phyloP scores from a whole-genome alignment of 2,329 filamentous ascomycete genomes.

The Xylariaceae sp. region DNA sequence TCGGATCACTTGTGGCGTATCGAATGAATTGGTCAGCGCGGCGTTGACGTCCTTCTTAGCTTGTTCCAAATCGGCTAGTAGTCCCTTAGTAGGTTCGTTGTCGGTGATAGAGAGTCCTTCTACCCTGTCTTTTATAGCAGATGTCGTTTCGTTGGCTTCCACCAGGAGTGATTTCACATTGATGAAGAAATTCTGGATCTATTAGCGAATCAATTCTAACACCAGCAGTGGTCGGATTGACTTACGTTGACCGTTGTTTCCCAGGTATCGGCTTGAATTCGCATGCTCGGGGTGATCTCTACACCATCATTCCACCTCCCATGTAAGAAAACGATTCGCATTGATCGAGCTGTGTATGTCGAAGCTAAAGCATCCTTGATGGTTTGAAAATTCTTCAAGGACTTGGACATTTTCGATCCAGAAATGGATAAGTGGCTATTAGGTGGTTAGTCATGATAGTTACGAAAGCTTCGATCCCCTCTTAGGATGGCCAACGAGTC shows the following conservation, averaged over 20 bases:
- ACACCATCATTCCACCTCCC: slow-evolving; percentile 91
- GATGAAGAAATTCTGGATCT: slow-evolving; percentile 61
- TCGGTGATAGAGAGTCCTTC: slow-evolving; percentile 49
- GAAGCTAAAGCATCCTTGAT: slow-evolving; percentile 80
- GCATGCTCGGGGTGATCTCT: slow-evolving; percentile 86
- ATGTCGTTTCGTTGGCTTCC: slow-evolving; percentile 48
- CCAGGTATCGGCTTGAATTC: slow-evolving; percentile 77
- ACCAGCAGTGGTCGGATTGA: slow-evolving; percentile 10
- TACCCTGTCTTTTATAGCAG: slow-evolving; percentile 37
- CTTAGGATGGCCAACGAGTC: background rate
- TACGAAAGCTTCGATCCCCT: background rate
- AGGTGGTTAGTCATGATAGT: background rate
- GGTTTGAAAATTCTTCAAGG: slow-evolving; percentile 93
- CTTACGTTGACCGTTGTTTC: slow-evolving; percentile 76
- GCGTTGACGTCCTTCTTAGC: slow-evolving; percentile 61
- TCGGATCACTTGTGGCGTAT: slow-evolving; percentile 81
- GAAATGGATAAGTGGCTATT: slow-evolving; percentile 76
- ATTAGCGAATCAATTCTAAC: slow-evolving; percentile 6
- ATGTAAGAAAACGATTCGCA: slow-evolving; percentile 87
- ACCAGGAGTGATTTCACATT: slow-evolving; percentile 62
- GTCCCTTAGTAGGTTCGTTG: slow-evolving; percentile 39
- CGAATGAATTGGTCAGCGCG: slow-evolving; percentile 83
- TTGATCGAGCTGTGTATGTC: slow-evolving; percentile 76
- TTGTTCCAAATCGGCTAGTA: slow-evolving; percentile 54
- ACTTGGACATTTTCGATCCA: slow-evolving; percentile 96